Evolutionary conservation across 2,329 filamentous ascomycete genomes (phyloP).

Genomic region (Epichloe glyceriae): DNA sequence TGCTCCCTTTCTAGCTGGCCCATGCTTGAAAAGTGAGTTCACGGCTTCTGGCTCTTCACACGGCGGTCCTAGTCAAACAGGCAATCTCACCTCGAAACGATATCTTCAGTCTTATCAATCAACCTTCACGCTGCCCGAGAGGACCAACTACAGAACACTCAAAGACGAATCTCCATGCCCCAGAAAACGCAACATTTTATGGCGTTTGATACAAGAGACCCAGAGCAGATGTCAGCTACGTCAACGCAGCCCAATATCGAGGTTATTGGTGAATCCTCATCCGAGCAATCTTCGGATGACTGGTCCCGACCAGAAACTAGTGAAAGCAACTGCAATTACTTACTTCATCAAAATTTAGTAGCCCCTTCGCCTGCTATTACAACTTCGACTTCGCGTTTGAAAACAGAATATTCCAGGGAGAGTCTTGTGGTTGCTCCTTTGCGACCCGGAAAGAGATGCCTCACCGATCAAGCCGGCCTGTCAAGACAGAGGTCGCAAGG

Average conservation of each 20-base stretch:
- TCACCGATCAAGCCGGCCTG: constrained; percentile 35
- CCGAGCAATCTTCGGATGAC: constrained; percentile 25
- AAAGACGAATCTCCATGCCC: constrained; percentile 11
- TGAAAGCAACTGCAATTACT: constrained; percentile 38
- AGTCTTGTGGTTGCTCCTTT: constrained; percentile 46
- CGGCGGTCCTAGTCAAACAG: neutral
- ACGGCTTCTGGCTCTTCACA: neutral
- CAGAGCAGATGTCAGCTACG: constrained; percentile 28
- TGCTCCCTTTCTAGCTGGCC: neutral
- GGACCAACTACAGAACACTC: constrained; percentile 42
- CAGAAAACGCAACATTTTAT: neutral
- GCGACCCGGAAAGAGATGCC: constrained; percentile 31
- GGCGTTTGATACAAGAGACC: constrained; percentile 12
- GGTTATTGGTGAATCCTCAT: constrained; percentile 36
- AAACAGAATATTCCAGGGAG: constrained; percentile 43
- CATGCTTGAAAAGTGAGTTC: neutral
- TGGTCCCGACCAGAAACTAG: constrained; percentile 21
- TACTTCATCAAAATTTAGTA: constrained; percentile 33
- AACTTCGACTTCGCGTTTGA: neutral
- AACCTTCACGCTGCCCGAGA: constrained; percentile 34
- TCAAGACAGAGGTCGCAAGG: constrained; percentile 39
- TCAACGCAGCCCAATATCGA: constrained; percentile 38
- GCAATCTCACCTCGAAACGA: constrained; percentile 11
- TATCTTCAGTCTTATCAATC: constrained; percentile 18
- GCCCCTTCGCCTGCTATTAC: constrained; percentile 12